These are phyloP conservation scores for Limnanthes douglasii DNA, from an alignment of 345 rosid genomes.

Conservation along the genomic window DNA sequence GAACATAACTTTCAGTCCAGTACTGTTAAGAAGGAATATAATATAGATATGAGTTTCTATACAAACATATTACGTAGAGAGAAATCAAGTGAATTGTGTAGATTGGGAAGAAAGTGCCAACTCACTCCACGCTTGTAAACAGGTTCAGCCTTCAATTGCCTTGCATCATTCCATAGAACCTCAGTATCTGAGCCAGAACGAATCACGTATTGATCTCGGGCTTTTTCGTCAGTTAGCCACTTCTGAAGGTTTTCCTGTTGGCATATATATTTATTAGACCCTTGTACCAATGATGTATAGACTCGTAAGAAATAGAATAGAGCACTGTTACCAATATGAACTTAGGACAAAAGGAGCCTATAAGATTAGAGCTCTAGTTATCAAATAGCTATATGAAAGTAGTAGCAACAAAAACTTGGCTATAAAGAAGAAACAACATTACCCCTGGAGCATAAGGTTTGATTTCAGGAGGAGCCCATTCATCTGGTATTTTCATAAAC, in stretches of 20 bases:
- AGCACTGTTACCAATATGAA: neutral
- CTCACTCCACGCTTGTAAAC: slow-evolving; percentile 88
- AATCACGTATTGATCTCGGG: slow-evolving; percentile 86
- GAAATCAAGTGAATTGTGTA: neutral
- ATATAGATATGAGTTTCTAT: neutral
- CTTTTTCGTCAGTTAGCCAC: slow-evolving; percentile 91
- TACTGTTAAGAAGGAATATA: slow-evolving; percentile 27
- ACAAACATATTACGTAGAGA: too few species aligned
- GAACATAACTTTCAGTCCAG: slow-evolving; percentile 93
- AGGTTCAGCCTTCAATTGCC: slow-evolving; percentile 80
- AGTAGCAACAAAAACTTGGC: too few species aligned
- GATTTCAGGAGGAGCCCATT: slow-evolving; percentile 84
- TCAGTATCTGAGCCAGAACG: slow-evolving; percentile 85
- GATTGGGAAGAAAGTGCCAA: slow-evolving; percentile 5
- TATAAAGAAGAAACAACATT: slow-evolving; percentile 8
- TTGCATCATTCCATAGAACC: slow-evolving; percentile 91
- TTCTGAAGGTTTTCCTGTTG: slow-evolving; percentile 85
- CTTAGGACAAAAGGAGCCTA: too few species aligned
- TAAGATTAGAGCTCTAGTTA: too few species aligned
- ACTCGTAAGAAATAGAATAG: neutral
- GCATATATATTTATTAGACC: neutral
- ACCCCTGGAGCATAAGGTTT: slow-evolving; percentile 82
- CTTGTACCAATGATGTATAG: neutral
- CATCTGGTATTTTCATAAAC: slow-evolving; percentile 72
- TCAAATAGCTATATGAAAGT: too few species aligned